Conservation (phyloP, 1,284 basidiomycete species). For the Chiua sp. region DNA sequence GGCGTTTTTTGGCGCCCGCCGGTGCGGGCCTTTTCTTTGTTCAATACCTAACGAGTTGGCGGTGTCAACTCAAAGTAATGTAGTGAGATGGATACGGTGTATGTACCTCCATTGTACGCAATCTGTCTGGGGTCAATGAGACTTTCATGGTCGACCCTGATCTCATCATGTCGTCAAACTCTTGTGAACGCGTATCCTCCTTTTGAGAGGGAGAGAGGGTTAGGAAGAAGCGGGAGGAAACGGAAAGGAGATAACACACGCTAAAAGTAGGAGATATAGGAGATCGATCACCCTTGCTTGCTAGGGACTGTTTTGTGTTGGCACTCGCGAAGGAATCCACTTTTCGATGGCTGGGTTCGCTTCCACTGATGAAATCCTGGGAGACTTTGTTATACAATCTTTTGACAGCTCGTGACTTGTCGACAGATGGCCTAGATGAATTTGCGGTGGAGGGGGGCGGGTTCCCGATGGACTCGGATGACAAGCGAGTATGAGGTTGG, state of each 20-base stretch:
- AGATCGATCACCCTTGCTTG: constrained; percentile 39
- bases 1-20: constrained; percentile 40
- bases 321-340: constrained; percentile 60
- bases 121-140: constrained; percentile 90
- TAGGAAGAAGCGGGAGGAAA: constrained; percentile 4
- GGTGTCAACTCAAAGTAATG: constrained; percentile 29
- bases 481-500: constrained; percentile 32
- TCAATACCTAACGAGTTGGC: constrained; percentile 53
- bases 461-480: constrained; percentile 35
- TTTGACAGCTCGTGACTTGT: constrained; percentile 62
- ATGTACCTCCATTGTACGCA: constrained; percentile 88
- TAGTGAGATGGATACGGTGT: constrained; percentile 34
- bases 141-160: constrained; percentile 93
- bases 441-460: constrained; percentile 28
- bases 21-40: constrained; percentile 64
- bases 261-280: constrained; percentile 42
- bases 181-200: constrained; percentile 64
- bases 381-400: constrained; percentile 56
- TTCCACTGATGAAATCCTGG: constrained; percentile 46
- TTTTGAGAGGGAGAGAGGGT: constrained; percentile 28
- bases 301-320: constrained; percentile 44
- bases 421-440: constrained; percentile 57
- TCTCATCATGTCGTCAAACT: constrained; percentile 91
- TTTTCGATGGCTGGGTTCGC: constrained; percentile 52
- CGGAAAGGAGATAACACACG: constrained; percentile 25